These are phyloP conservation scores for Chaetothyriales sp. DNA, from an alignment of 2,329 filamentous ascomycete genomes.

Conservation along the genomic window DNA sequence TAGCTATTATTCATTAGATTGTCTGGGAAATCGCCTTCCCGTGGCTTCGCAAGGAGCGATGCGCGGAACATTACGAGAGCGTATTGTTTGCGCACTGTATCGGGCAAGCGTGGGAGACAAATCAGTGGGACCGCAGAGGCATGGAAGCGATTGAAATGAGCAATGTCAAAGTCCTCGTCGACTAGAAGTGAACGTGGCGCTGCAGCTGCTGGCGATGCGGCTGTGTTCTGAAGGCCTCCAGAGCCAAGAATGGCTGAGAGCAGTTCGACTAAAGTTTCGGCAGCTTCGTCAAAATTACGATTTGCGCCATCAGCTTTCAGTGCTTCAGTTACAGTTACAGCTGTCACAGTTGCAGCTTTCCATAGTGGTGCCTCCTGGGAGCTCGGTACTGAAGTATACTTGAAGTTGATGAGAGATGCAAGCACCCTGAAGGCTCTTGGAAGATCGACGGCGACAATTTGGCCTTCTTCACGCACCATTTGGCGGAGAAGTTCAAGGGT, in stretches of 20 bases:
- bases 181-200: slow-evolving; percentile 33
- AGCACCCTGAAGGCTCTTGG: not conserved
- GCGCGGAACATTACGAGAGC: slow-evolving; percentile 64
- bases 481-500: slow-evolving; percentile 11
- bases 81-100: slow-evolving; percentile 52
- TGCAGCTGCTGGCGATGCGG: slow-evolving; percentile 24
- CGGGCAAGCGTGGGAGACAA: slow-evolving; percentile 46
- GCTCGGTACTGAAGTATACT: slow-evolving; percentile 62
- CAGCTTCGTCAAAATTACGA: not conserved
- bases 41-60: slow-evolving; percentile 64
- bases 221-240: slow-evolving; percentile 38
- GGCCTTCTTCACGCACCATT: slow-evolving; percentile 6
- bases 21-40: slow-evolving; percentile 46
- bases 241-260: slow-evolving; percentile 53
- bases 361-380: slow-evolving; percentile 63
- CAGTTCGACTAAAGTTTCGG: not conserved
- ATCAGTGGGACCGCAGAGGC: slow-evolving; percentile 41
- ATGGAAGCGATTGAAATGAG: slow-evolving; percentile 55
- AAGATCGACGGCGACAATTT: not conserved
- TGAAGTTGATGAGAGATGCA: slow-evolving; percentile 49
- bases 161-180: slow-evolving; percentile 73
- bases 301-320: slow-evolving; percentile 11
- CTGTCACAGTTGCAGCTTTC: slow-evolving; percentile 62
- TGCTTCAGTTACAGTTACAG: slow-evolving; percentile 48
- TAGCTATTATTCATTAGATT: slow-evolving; percentile 22